phyloP scores from a whole-genome alignment of 23 red algal species.

The Chondrus crispus region DNA sequence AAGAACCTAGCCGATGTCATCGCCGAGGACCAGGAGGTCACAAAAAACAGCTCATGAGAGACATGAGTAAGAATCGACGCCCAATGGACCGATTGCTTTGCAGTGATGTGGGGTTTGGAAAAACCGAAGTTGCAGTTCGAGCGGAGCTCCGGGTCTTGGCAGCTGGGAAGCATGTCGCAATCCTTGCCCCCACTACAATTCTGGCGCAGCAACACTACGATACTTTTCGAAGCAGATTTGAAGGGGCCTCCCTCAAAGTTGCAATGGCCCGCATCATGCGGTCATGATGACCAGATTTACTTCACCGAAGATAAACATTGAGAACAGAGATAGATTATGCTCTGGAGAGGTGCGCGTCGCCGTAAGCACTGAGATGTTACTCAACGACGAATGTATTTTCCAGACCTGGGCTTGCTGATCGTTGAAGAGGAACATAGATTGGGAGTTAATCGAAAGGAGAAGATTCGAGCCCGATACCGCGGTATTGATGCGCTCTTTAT shows the following conservation, averaged over 20 bases:
- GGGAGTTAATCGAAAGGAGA: no score
- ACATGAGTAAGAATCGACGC: conserved; percentile 53
- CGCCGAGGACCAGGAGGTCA: conserved; percentile 65
- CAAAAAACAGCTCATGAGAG: conserved; percentile 58
- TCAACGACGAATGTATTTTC: no score
- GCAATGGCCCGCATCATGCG: conserved; percentile 39
- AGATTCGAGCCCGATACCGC: no score
- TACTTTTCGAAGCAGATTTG: conserved; percentile 44
- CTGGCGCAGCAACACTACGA: conserved; percentile 87
- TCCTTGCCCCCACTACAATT: conserved; percentile 86
- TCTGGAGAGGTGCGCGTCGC: no score
- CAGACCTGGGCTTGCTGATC: no score
- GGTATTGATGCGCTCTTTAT: no score
- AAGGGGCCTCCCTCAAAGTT: neutral
- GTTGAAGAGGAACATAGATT: no score
- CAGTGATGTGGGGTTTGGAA: conserved; percentile 95
- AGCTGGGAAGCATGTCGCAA: conserved; percentile 72
- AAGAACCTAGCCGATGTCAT: no score
- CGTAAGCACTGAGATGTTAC: no score
- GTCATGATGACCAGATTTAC: no score
- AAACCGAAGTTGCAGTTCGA: conserved; percentile 95
- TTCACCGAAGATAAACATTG: no score
- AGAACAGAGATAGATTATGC: no score
- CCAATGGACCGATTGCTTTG: conserved; percentile 96
- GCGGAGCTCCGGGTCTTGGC: conserved; percentile 64